Conservation (phyloP, 306 rosid species). For the Echinosophora koreensis region DNA sequence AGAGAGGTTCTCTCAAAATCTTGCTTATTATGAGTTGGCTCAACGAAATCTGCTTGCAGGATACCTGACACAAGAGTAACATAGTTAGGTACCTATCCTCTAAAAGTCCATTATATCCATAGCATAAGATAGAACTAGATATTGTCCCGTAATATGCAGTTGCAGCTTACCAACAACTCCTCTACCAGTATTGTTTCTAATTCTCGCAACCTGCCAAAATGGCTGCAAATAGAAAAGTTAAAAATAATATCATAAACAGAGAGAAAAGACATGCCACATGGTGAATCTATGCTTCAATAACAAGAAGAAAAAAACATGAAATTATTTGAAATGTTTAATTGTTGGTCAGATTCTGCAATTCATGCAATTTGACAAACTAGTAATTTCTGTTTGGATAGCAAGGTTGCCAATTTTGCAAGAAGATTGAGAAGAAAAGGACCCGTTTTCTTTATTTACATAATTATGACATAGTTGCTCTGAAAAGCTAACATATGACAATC, state of each 20-base stretch:
- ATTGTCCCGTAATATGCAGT: constrained; percentile 30
- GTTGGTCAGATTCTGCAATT: too few species aligned
- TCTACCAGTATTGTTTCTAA: constrained; percentile 56
- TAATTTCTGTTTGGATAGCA: background rate
- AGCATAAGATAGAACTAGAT: constrained; percentile 26
- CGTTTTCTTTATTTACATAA: background rate
- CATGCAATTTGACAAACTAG: too few species aligned
- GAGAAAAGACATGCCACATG: background rate
- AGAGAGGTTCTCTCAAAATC: constrained; percentile 88
- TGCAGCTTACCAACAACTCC: constrained; percentile 81
- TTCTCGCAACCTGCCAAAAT: constrained; percentile 77
- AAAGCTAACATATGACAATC: background rate
- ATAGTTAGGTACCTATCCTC: constrained; percentile 27
- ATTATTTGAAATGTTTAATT: constrained; percentile 5
- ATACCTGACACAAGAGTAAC: constrained; percentile 61
- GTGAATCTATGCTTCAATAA: constrained; percentile 7
- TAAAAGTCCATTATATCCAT: constrained; percentile 19
- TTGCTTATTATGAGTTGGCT: constrained; percentile 93
- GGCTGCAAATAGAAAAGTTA: constrained; percentile 69
- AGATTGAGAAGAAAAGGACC: constrained; percentile 5
- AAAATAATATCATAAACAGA: constrained; percentile 9
- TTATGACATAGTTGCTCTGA: background rate
- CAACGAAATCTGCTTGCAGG: constrained; percentile 74
- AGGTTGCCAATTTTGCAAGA: constrained; percentile 19
- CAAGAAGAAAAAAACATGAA: constrained; percentile 28